Base-by-base conservation (phyloP, 208 protist species). In the Trypanosoma conorhini region DNA sequence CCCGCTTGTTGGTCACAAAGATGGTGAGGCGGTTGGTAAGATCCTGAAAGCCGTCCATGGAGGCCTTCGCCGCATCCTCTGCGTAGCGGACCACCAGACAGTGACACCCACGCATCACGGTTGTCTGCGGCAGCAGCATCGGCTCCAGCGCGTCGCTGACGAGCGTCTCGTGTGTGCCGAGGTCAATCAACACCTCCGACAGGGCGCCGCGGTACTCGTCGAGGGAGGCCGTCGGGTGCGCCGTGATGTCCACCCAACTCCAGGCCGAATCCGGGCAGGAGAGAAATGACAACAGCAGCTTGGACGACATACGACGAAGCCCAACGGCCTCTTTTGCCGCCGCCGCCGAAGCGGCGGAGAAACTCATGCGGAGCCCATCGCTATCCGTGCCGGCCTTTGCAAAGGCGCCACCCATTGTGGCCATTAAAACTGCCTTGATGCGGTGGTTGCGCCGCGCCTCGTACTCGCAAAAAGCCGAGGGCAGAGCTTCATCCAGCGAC, bases 1-100 rank as follows among this genome's bases (percentile, higher is more conserved):
- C 70, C n/a, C 62, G 61, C 0, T 52, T 65, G 17, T 51, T 55
- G 21, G 71, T 58, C 26, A 92, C 42, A 58, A 87, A 83, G 10
- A 94, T 71, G 26, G 86, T 89, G 56, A 94, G 84, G 51, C 85
- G 88, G 69, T 90, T 88, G 19, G 88, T 94, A 4, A 94, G 57
- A 44, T 90, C 86, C 48, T 94, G 86, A 52, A 94, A 83, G 60
- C 67, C 87, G 60, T 91, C 83, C 67, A 81, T 75, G 35, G 74
- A 72, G 51, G 72, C 78, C 70, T 75, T 62, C 5, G 71, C 30
- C 17, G 70, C 71, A n/a, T 83, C 76, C 12, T 86, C 83, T 15
- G 83, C 86, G 73, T 90, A 92, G 54, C 88, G 86, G 55, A 94
- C 69, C 33, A 94, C 72, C 5, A 94, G 69, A 48, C 79, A 81